Percentiles rank a stretch among this genome's conserved stretches.
These are phyloP conservation scores for Neurospora crassa DNA, from an alignment of 2,329 filamentous ascomycete species.

Conservation along the genomic window DNA sequence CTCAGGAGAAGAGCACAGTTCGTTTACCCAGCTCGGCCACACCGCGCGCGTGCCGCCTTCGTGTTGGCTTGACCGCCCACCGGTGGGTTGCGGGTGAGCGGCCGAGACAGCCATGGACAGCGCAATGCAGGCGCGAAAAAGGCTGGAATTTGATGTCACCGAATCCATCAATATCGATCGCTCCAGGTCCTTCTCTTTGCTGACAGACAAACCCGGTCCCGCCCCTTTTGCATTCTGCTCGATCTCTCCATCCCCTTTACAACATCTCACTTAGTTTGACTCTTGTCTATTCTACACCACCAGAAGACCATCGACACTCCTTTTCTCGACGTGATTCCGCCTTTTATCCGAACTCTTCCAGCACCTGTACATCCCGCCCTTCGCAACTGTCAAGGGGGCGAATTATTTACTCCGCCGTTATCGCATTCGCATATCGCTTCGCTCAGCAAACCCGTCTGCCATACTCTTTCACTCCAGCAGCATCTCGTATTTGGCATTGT, in stretches of 20 bases:
- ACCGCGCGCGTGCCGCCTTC: not conserved
- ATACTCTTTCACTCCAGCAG: not conserved
- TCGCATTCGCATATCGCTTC: not conserved
- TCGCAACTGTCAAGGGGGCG: not conserved
- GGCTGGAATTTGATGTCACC: slow-evolving; percentile 18
- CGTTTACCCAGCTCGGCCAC: not conserved
- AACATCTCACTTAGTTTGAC: not conserved
- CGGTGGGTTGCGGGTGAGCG: not conserved
- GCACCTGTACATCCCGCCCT: not conserved
- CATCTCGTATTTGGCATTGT: not conserved
- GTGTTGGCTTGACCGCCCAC: not conserved
- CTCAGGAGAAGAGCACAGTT: not conserved
- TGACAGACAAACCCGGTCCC: not conserved
- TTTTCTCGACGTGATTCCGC: not conserved
- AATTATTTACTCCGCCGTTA: not conserved
- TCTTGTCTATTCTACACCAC: not conserved
- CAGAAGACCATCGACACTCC: not conserved
- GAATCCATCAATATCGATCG: slow-evolving; percentile 1
- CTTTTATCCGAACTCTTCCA: not conserved
- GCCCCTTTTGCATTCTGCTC: slow-evolving; percentile 1
- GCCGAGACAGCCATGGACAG: not conserved
- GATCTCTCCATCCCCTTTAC: not conserved
- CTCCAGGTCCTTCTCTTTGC: slow-evolving; percentile 1
- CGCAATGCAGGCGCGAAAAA: slow-evolving; percentile 12
- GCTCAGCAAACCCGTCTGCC: not conserved